These are phyloP conservation scores for Begonia peltatifolia DNA, from an alignment of 306 rosid species.

Conservation along the genomic window DNA sequence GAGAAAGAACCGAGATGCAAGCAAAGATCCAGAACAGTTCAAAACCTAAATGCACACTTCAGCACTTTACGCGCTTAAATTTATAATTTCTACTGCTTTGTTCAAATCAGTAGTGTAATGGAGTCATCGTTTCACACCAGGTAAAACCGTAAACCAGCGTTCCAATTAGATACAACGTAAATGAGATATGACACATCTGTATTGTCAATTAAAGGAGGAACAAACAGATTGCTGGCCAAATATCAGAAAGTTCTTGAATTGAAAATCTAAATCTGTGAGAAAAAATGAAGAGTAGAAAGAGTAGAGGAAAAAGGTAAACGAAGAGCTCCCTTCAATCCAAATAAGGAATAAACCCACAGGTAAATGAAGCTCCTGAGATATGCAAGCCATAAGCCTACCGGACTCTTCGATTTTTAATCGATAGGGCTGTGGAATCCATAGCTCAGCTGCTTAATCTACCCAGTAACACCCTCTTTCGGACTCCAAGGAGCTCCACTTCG, in stretches of 20 bases:
- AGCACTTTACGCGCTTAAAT: too few species aligned
- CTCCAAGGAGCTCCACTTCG: constrained; percentile 74
- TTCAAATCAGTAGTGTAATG: too few species aligned
- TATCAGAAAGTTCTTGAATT: neutral
- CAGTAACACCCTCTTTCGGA: constrained; percentile 54
- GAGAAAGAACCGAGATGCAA: too few species aligned
- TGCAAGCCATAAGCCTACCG: constrained; percentile 74
- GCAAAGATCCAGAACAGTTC: too few species aligned
- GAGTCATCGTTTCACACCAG: too few species aligned
- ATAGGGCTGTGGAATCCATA: constrained; percentile 88
- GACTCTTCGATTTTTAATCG: neutral
- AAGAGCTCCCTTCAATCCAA: constrained; percentile 99
- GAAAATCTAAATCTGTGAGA: neutral
- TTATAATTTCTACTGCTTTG: too few species aligned
- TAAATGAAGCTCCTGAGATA: constrained; percentile 65
- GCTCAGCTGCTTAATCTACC: constrained; percentile 77
- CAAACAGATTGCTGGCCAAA: too few species aligned
- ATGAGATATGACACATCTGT: too few species aligned
- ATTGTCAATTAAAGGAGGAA: too few species aligned
- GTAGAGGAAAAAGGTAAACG: constrained; percentile 7
- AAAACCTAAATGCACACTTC: too few species aligned
- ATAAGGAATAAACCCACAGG: constrained; percentile 28
- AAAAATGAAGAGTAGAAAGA: neutral
- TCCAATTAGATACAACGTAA: too few species aligned
- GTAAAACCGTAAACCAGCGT: too few species aligned